Conservation (phyloP, 148 eudicot genomes). For the Gaultheria prostrata region DNA sequence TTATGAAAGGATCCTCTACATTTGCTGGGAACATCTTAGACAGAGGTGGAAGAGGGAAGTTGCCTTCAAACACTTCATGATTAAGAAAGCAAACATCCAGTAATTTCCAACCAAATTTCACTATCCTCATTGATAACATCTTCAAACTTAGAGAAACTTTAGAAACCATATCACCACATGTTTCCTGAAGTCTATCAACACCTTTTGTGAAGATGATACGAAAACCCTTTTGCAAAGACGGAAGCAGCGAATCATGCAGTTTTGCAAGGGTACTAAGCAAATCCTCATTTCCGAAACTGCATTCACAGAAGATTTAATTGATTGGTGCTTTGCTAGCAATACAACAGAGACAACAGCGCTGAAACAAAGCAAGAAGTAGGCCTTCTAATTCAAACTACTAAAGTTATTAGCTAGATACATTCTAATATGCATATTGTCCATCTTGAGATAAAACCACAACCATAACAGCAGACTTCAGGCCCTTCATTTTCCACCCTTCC, state of each 20-base stretch:
- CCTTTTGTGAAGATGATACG: slow-evolving; percentile 43
- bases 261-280: slow-evolving; percentile 62
- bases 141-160: slow-evolving; percentile 56
- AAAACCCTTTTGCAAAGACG: slow-evolving; percentile 72
- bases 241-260: slow-evolving; percentile 80
- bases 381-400: not conserved
- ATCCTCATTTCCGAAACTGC: slow-evolving; percentile 76
- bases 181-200: slow-evolving; percentile 28
- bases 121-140: slow-evolving; percentile 67
- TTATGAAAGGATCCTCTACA: slow-evolving; percentile 79
- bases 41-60: slow-evolving; percentile 51
- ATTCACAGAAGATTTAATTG: slow-evolving; percentile 12
- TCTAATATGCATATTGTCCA: not conserved
- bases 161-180: slow-evolving; percentile 41
- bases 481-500: not conserved
- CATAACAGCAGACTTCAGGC: not conserved
- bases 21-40: slow-evolving; percentile 87
- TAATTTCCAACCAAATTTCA: slow-evolving; percentile 78
- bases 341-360: not conserved
- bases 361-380: not conserved
- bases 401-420: not conserved
- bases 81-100: slow-evolving; percentile 66
- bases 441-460: not conserved
- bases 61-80: slow-evolving; percentile 55
- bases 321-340: slow-evolving; percentile 12